Percentiles rank a stretch among this genome's conserved stretches.
phyloP scores from a whole-genome alignment of 768 basidiomycete species.

The Boletus speciosus region DNA sequence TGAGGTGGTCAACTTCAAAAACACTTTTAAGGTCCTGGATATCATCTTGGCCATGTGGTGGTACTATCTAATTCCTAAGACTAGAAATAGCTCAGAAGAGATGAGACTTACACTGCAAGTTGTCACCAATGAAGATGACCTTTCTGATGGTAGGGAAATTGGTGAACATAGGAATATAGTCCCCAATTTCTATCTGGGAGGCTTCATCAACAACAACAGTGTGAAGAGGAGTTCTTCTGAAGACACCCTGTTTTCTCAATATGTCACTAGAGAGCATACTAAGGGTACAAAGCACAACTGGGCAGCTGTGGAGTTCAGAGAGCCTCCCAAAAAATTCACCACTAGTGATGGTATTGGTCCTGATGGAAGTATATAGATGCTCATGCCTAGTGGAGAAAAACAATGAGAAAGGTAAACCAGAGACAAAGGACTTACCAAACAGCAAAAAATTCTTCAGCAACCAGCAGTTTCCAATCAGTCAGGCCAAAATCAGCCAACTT shows the following conservation, averaged over 20 bases:
- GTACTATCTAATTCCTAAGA: conserved; percentile 48
- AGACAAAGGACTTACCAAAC: conserved; percentile 50
- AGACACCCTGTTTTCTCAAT: conserved; percentile 19
- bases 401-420: background rate
- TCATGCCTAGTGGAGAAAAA: conserved; percentile 62
- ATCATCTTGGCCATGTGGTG: conserved; percentile 75
- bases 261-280: conserved; percentile 60
- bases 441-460: conserved; percentile 65
- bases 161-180: conserved; percentile 44
- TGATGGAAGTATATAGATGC: conserved; percentile 58
- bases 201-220: conserved; percentile 65
- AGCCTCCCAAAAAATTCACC: conserved; percentile 33
- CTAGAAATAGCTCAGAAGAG: conserved; percentile 28
- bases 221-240: conserved; percentile 35
- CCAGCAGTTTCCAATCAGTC: conserved; percentile 58
- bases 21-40: conserved; percentile 64
- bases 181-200: conserved; percentile 59
- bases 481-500: conserved; percentile 60
- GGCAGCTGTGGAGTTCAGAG: conserved; percentile 34
- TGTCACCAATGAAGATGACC: conserved; percentile 61
- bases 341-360: conserved; percentile 51
- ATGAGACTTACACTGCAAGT: conserved; percentile 53
- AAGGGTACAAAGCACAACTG: conserved; percentile 72
- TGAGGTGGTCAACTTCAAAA: conserved; percentile 70
- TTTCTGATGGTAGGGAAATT: conserved; percentile 41